Evolutionary conservation across 805 yeast species (phyloP), one percentile per base, ranked within the genome.

Genomic region (Zygosaccharomyces rouxii): DNA sequence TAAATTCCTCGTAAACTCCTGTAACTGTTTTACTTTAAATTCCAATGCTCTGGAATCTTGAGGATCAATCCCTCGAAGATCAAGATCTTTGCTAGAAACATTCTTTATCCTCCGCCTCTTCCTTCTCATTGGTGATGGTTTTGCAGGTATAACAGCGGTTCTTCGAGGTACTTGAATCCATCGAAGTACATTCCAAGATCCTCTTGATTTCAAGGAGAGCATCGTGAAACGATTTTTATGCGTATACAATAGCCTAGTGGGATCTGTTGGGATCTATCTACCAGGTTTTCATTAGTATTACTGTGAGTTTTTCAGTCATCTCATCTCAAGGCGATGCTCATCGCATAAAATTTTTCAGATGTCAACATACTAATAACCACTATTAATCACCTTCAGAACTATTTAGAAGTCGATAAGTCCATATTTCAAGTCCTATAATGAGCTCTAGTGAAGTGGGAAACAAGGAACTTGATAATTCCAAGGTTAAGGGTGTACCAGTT

Each of bases 401-500:
- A 7, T 33, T 10, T 16, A 14, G 5, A 33, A 16, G 22, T 7
- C n/a, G 37, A 10, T 33, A 33, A 14, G 19, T 33, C 19, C 7
- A 16, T 21, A 16, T 33, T n/a, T 19, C 13, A 7, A 18, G 35
- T 11, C n/a, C 25, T 7, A 31, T 3, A 9, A 55, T 47, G 56
- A 42, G 45, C 30, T 35, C 23, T 5, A 35, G 35, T 19, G 43
- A 22, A 11, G 48, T 33, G 25, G 51, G 38, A 25, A 37, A 18
- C 3, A 43, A 28, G 13, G 45, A 37, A 3, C 47, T 28, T 7
- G 51, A 50, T 5, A 37, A 19, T 5, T 31, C 52, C n/a, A 56
- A 54, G 14, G 51, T 51, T 2, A 78, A 72, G 56, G 84, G 84
- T 4, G 38, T 69, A 10, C 64, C 79, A 49, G 78, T 78, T n/a